These are phyloP conservation scores for Syzygium grande DNA, from an alignment of 345 rosid genomes.

Conservation along the genomic window DNA sequence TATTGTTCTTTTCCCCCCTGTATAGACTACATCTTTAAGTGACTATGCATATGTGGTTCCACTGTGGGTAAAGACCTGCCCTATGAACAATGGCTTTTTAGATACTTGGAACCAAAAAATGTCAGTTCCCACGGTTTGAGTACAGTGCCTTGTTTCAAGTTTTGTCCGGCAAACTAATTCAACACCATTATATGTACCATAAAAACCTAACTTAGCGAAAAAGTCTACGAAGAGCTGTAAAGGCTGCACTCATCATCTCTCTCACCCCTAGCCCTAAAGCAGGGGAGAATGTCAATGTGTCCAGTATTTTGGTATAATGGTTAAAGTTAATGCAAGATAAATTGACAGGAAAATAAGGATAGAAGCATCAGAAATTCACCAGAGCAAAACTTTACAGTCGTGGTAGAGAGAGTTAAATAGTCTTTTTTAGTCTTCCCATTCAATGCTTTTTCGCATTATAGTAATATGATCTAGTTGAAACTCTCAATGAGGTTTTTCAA, in stretches of 20 bases:
- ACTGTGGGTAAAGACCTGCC: neutral
- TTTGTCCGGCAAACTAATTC: neutral
- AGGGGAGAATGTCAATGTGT: neutral
- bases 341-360: neutral
- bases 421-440: neutral
- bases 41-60: neutral
- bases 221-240: neutral
- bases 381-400: neutral
- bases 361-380: neutral
- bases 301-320: neutral
- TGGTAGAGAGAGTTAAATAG: neutral
- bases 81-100: neutral
- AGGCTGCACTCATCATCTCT: neutral
- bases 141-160: neutral
- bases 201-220: neutral
- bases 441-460: neutral
- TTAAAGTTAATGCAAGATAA: neutral
- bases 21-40: neutral
- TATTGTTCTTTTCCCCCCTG: neutral
- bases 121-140: neutral
- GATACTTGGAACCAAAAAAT: neutral
- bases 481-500: neutral
- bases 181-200: neutral
- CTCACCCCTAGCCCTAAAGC: neutral
- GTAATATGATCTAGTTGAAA: neutral